These are phyloP conservation scores for Cryphonectria japonica DNA, from an alignment of 2,329 filamentous ascomycete species.

Conservation along the genomic window DNA sequence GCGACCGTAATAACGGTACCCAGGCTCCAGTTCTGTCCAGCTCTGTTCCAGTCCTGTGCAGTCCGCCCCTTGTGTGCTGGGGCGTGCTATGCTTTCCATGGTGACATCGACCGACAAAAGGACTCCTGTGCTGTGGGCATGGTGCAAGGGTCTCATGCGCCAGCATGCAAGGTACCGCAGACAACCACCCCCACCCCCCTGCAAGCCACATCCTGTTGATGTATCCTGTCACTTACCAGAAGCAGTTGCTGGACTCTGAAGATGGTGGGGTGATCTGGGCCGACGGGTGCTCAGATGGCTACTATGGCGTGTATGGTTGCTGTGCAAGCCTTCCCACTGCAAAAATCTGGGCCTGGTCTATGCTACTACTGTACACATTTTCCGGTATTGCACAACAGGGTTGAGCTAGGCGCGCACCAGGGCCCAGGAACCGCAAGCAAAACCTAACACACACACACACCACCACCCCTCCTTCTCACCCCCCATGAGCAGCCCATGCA, in stretches of 20 bases:
- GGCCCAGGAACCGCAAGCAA: not conserved
- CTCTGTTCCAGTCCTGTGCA: not conserved
- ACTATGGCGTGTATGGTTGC: not conserved
- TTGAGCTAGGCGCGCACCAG: not conserved
- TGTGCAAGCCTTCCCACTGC: too few species aligned
- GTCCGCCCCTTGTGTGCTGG: conserved; percentile 1
- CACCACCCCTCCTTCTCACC: not conserved
- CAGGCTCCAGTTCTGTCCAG: not conserved
- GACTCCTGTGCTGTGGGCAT: not conserved
- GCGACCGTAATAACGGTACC: conserved; percentile 1
- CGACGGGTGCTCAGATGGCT: not conserved
- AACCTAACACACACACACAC: not conserved
- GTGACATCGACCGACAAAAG: conserved; percentile 15
- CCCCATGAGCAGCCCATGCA: not conserved
- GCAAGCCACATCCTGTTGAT: not conserved
- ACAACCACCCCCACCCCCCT: not conserved
- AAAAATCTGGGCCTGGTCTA: not conserved
- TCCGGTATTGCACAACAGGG: not conserved
- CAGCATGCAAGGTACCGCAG: conserved; percentile 21
- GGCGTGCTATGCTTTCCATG: conserved; percentile 1
- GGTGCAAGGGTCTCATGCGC: conserved; percentile 15
- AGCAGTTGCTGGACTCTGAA: not conserved
- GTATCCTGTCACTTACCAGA: not conserved
- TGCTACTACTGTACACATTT: not conserved
- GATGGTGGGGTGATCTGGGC: conserved; percentile 12